phyloP scores from a whole-genome alignment of 306 rosid species.

The Gillenia trifoliata region DNA sequence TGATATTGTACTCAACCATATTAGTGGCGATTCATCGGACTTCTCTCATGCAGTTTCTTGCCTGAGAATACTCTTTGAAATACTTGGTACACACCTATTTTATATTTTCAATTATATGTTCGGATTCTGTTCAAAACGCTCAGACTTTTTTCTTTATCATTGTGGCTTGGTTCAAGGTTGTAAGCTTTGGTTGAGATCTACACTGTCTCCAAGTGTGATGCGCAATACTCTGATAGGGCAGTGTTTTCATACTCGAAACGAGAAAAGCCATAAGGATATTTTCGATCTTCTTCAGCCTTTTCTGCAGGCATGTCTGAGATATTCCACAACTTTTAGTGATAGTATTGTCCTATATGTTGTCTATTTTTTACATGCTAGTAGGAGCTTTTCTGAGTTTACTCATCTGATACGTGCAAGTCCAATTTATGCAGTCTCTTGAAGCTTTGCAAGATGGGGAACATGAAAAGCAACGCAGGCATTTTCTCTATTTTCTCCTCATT shows the following conservation, averaged over 20 bases:
- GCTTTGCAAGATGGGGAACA: slow-evolving; percentile 96
- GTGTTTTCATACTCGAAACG: slow-evolving; percentile 88
- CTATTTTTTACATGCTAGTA: background rate
- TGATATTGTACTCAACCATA: slow-evolving; percentile 88
- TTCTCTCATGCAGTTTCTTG: slow-evolving; percentile 93
- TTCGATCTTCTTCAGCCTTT: slow-evolving; percentile 92
- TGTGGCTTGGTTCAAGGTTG: slow-evolving; percentile 61
- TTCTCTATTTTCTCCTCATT: slow-evolving; percentile 93
- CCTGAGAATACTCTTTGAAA: slow-evolving; percentile 81
- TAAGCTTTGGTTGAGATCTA: slow-evolving; percentile 96
- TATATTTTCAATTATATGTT: slow-evolving; percentile 17
- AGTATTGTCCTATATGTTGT: background rate
- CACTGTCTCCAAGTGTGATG: slow-evolving; percentile 89
- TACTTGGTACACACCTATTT: slow-evolving; percentile 59
- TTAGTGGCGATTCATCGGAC: slow-evolving; percentile 76
- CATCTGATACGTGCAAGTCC: slow-evolving; percentile 22
- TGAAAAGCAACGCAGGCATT: slow-evolving; percentile 90
- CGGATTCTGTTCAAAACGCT: slow-evolving; percentile 7
- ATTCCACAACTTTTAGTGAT: slow-evolving; percentile 21
- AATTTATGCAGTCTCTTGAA: slow-evolving; percentile 81
- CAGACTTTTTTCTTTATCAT: slow-evolving; percentile 23
- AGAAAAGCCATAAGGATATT: slow-evolving; percentile 94
- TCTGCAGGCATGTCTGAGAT: slow-evolving; percentile 65
- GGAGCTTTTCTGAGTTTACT: slow-evolving; percentile 14
- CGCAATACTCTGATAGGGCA: slow-evolving; percentile 93